Evolutionary conservation across 805 yeast species (phyloP).

Genomic region (Zygosaccharomyces kombuchaensis): DNA sequence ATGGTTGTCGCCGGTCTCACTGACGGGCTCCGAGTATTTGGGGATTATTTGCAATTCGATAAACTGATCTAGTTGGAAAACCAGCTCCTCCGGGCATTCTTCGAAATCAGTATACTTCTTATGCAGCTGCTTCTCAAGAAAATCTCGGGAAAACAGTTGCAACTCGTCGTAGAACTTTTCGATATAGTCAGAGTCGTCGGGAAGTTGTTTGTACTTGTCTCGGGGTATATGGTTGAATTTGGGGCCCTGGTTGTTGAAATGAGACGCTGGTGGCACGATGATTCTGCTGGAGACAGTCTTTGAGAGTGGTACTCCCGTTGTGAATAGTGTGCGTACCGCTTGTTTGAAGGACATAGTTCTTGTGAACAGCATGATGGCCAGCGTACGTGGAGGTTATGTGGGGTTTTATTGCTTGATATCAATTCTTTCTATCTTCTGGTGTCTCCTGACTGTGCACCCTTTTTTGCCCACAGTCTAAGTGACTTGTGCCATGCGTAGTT

Average conservation of each 20-base stretch:
- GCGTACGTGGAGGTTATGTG: too few relatives aligned
- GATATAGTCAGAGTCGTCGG: conserved; percentile 50
- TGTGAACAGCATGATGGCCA: neutral
- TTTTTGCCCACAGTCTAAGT: neutral
- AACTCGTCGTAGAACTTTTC: conserved; percentile 47
- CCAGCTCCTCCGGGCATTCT: conserved; percentile 37
- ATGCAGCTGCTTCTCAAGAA: conserved; percentile 20
- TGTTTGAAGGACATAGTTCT: neutral
- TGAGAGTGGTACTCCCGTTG: conserved; percentile 7
- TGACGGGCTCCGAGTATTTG: conserved; percentile 12
- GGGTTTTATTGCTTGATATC: too few relatives aligned
- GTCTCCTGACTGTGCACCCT: neutral
- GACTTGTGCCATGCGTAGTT: neutral
- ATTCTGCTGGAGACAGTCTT: conserved; percentile 20
- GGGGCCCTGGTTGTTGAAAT: conserved; percentile 8
- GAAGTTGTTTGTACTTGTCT: conserved; percentile 42
- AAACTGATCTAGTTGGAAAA: conserved; percentile 38
- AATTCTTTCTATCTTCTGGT: neutral
- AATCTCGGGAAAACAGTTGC: conserved; percentile 19
- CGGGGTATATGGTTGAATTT: conserved; percentile 13
- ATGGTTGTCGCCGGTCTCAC: neutral
- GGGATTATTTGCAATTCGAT: conserved; percentile 34
- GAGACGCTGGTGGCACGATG: conserved; percentile 23
- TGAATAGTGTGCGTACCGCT: conserved; percentile 8
- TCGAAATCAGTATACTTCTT: conserved; percentile 39